phyloP scores from a whole-genome alignment of 371 early-diverging fungal species.

The Circinella umbellata region DNA sequence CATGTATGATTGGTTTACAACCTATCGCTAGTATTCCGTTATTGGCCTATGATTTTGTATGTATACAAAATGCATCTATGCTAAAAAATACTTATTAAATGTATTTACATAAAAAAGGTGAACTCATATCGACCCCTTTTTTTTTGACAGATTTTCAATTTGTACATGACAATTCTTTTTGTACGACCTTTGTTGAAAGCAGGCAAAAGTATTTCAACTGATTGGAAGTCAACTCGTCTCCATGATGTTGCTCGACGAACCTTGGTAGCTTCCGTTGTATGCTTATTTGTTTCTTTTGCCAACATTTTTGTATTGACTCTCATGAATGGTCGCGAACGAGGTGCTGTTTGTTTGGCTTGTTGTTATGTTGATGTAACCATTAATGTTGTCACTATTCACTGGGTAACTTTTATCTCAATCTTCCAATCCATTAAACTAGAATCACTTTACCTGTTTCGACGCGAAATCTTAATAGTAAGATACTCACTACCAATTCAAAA shows the following conservation, averaged over 20 bases:
- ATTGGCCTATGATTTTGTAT: constrained; percentile 55
- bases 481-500: too few species aligned
- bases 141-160: constrained; percentile 38
- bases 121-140: background rate
- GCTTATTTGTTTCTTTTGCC: constrained; percentile 52
- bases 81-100: background rate
- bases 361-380: constrained; percentile 62
- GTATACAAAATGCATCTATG: background rate
- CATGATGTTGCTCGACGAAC: constrained; percentile 55
- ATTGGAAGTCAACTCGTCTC: constrained; percentile 45
- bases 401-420: constrained; percentile 31
- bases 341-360: constrained; percentile 53
- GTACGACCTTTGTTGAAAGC: constrained; percentile 42
- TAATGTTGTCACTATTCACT: constrained; percentile 58
- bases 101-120: too few species aligned
- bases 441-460: too few species aligned
- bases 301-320: constrained; percentile 52
- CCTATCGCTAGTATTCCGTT: constrained; percentile 51
- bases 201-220: constrained; percentile 27
- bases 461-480: too few species aligned
- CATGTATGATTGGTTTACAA: constrained; percentile 54
- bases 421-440: too few species aligned
- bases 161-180: constrained; percentile 57
- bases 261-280: constrained; percentile 51
- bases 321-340: constrained; percentile 51